Evolutionary conservation across 495 filamentous ascomycete species (phyloP), one percentile per base, ranked within the genome.

Genomic region (Penicillium robsamsonii): DNA sequence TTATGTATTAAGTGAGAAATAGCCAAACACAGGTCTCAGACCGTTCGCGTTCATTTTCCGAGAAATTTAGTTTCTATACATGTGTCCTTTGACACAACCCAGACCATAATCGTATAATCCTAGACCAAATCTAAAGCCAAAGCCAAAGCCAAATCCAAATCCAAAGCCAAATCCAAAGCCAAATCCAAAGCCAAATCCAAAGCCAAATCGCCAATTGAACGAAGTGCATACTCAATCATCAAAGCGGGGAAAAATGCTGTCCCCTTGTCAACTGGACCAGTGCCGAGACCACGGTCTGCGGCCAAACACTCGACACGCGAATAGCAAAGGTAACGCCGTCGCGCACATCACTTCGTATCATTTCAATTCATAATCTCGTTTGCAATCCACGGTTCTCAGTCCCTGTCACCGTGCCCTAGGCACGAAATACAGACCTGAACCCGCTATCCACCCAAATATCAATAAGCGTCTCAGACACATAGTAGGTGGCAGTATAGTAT

Each of bases 351-450:
- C 18, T 35, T 20, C 33, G n/a, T 51, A 11, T 51, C 51, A 37
- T 45, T 53, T 46, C 50, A 53, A 24, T 53, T 53, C 51, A 30
- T 53, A 25, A 45, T 25, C 13, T 45, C 51, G 20, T 53, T 53
- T 45, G n/a, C 30, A 40, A 37, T 47, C 3, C 12, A 17, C 30
- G 17, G 31, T 24, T 22, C 4, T 20, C 9, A 24, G 41, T 22
- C 18, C 29, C 25, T 25, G 46, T 49, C 29, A 51, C 38, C 37
- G 38, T 22, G 15, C 12, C 33, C 13, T 17, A 5, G 46, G 11
- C 29, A 25, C 46, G 29, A 11, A 17, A 12, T 8, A 11, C 24
- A 52, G n/a, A 17, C 31, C 4, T 13, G n/a, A 41, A 31, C 18
- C 22, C 5, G 25, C n/a, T 8, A 18, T 47, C 25, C 46, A 46